Base-by-base conservation (phyloP, 192 early-diverging fungal genomes). In the Coemansia biformis region DNA sequence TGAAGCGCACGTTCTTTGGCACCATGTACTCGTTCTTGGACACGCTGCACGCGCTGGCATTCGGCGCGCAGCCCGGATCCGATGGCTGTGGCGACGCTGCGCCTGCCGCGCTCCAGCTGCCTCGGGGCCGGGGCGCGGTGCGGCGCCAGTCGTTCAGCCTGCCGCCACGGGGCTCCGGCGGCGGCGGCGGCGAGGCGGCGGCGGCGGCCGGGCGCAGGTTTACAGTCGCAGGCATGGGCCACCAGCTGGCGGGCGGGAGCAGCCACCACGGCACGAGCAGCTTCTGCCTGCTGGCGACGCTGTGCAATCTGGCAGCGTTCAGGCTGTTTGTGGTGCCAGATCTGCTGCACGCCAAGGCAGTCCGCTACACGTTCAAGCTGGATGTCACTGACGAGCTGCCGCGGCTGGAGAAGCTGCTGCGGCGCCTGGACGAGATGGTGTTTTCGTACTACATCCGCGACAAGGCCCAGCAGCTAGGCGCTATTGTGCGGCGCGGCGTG, bases 371-470 rank as follows among this genome's bases (percentile, higher is more conserved):
- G 17, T 89, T 88, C 54, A 71, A 78, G 14, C 65, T 79, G 33
- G 74, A 66, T 18, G 69, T 71, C 51, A 33, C 75, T 63, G 35
- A 58, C 41, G 58, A 85, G 84, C 43, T 70, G 61, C 40, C 84
- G 53, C 83, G 85, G 23, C 63, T 93, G 14, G 79, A 82, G 17
- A 81, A 84, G 57, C 82, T 83, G 29, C 72, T 87, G 38, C 78
- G 83, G 45, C 82, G 89, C 45, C 55, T 97, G 46, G 89, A 95
- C 62, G 75, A 58, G 13, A 81, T 94, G 39, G 61, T 96, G 31
- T 92, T 96, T 62, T 78, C 81, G 8, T 89, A 87, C 58, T 98
- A 92, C 46, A 81, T 92, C 48, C 84, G 85, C 33, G 82, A 87
- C 40, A 89, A 88, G 57, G 57, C 84, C 3, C 62, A 67, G 19